Evolutionary conservation across 2,329 filamentous ascomycete species (phyloP), one percentile per base, ranked within the genome.

Genomic region (Chaetomium sp.): DNA sequence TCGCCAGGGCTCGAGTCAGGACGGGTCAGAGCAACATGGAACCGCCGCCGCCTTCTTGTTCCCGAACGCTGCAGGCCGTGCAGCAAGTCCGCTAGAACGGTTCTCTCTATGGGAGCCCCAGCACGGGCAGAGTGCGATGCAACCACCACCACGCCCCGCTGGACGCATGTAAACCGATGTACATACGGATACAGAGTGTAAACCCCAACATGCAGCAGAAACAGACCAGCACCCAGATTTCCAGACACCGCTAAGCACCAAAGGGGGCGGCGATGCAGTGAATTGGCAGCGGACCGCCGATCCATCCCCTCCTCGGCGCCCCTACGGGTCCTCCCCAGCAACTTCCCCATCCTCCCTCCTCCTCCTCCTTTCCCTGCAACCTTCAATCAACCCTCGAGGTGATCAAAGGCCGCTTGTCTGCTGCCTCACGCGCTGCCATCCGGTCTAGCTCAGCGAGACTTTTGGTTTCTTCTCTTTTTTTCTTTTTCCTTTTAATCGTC

Each of bases 251-350:
- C 63, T 60, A 65, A 57, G 57, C 59, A 62, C 62, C 29, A 61
- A 65, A 64, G 63, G 63, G 63, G 62, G 57, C 58, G 47, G 61
- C 57, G 56, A 63, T 61, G 65, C 59, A 60, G 62, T 35, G 61
- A 62, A 66, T 50, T 47, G 65, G 64, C 62, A 66, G 58, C 58
- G 58, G 60, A 66, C 53, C 59, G 69, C 60, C 56, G 67, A 70
- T 70, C 69, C 57, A 60, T 68, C 60, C 67, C 65, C 55, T 59
- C 47, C 55, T 68, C 53, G 65, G 67, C 65, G 58, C 51, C 57
- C 57, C 38, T 38, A 57, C 63, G 63, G 65, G 27, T 16, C 45
- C 38, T 58, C 69, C 65, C 67, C 61, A 64, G 63, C 38, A 65
- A 42, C 58, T 62, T 54, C 62, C 64, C 61, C 59, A 57, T 63